A percentile compares a stretch with the other conserved stretches of the same genome.
These are phyloP conservation scores for Exophiala xenobiotica DNA, from an alignment of 2,329 filamentous ascomycete genomes.

Conservation along the genomic window DNA sequence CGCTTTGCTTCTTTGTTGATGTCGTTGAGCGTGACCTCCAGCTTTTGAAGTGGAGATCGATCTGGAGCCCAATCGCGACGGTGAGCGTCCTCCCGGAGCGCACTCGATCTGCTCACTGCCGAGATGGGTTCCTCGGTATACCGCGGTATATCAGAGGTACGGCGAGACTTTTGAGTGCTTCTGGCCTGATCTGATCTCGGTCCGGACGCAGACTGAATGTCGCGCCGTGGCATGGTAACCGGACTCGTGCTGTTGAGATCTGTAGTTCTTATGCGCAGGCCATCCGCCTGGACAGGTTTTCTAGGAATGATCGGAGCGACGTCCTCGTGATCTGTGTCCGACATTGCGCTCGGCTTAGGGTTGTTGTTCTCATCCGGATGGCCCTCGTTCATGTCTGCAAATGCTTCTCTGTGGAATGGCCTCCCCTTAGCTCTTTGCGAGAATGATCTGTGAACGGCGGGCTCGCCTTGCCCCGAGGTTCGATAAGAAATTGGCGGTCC, in stretches of 20 bases:
- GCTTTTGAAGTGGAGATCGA: constrained; percentile 85
- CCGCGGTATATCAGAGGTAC: constrained; percentile 13
- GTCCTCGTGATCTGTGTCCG: constrained; percentile 5
- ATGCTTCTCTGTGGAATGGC: constrained; percentile 30
- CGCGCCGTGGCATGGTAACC: constrained; percentile 4
- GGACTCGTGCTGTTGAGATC: constrained; percentile 12
- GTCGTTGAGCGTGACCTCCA: constrained; percentile 85
- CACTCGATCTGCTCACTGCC: constrained; percentile 24
- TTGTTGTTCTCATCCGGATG: constrained; percentile 4
- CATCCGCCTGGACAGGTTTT: constrained; percentile 16
- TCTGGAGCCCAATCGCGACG: constrained; percentile 66
- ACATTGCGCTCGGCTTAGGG: constrained; percentile 8
- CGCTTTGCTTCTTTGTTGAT: constrained; percentile 96
- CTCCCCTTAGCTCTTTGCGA: constrained; percentile 30
- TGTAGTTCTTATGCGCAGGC: constrained; percentile 17
- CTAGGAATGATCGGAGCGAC: constrained; percentile 1
- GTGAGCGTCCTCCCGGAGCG: constrained; percentile 29
- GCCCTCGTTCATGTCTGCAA: constrained; percentile 23
- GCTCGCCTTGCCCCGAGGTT: constrained; percentile 45
- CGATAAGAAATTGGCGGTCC: constrained; percentile 58
- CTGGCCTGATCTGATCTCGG: constrained; percentile 1
- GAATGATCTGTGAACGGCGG: constrained; percentile 28
- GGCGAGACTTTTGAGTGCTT: constrained; percentile 12
- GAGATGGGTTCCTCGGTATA: constrained; percentile 18
- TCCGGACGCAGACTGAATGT: constrained; percentile 11